phyloP scores from a whole-genome alignment of 176 grass and related monocot genomes.

The Areca catechu region DNA sequence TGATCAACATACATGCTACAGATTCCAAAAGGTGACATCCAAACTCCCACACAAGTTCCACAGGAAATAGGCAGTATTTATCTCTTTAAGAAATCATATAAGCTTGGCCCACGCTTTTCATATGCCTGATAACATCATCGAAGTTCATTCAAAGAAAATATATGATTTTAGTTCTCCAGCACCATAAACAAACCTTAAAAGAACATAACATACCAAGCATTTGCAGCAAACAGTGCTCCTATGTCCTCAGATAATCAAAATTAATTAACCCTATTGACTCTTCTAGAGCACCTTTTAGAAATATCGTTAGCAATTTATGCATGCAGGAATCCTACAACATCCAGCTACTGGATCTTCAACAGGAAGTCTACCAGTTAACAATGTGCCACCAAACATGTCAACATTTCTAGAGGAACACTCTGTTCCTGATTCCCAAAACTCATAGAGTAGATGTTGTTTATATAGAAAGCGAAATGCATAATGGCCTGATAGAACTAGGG shows the following conservation, averaged over 20 bases:
- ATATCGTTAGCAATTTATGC: conserved; percentile 5
- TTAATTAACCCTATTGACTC: too few species aligned
- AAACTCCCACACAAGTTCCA: conserved; percentile 99
- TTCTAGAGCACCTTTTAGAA: too few species aligned
- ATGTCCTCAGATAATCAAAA: too few species aligned
- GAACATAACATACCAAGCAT: conserved; percentile 34
- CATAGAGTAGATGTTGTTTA: not conserved
- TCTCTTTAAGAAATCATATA: conserved; percentile 99
- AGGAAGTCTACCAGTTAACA: too few species aligned
- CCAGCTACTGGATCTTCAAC: too few species aligned
- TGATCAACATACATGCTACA: conserved; percentile 87
- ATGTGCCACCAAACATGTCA: not conserved
- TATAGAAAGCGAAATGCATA: too few species aligned
- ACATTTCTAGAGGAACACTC: not conserved
- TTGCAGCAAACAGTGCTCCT: conserved; percentile 22
- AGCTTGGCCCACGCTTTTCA: conserved; percentile 99
- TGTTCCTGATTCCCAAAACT: not conserved
- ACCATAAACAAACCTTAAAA: conserved; percentile 30
- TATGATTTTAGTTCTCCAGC: conserved; percentile 40
- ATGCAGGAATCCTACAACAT: not conserved
- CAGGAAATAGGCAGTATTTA: conserved; percentile 91
- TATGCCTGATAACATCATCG: conserved; percentile 92
- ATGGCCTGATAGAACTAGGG: too few species aligned
- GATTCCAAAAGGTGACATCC: conserved; percentile 96
- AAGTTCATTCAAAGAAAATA: conserved; percentile 71